These are phyloP conservation scores for Rhodotorula toruloides DNA, from an alignment of 768 basidiomycete species.

Conservation along the genomic window DNA sequence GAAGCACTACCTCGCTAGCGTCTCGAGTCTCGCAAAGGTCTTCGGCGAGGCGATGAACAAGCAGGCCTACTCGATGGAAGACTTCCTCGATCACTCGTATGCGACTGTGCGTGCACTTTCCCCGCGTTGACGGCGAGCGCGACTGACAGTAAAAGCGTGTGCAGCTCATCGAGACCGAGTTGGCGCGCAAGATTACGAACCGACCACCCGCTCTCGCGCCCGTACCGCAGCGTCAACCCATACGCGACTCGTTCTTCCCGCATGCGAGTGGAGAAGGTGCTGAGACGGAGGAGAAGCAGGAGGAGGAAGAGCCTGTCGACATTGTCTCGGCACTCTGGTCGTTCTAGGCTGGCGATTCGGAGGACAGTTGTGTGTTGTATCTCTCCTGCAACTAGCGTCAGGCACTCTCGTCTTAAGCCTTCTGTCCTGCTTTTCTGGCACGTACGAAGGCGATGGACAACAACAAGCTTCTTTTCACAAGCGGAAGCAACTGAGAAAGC, in stretches of 20 bases:
- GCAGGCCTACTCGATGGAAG: slow-evolving; percentile 80
- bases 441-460: too few species aligned
- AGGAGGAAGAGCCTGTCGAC: slow-evolving; percentile 30
- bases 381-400: too few species aligned
- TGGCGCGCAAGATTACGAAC: slow-evolving; percentile 59
- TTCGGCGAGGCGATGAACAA: slow-evolving; percentile 90
- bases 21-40: slow-evolving; percentile 81
- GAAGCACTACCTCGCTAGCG: slow-evolving; percentile 74
- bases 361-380: too few species aligned
- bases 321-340: slow-evolving; percentile 33
- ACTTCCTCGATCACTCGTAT: slow-evolving; percentile 86
- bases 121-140: background rate
- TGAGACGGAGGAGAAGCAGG: slow-evolving; percentile 28
- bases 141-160: too few species aligned
- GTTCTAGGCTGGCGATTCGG: too few species aligned
- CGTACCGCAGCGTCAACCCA: slow-evolving; percentile 35
- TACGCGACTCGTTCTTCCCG: slow-evolving; percentile 39
- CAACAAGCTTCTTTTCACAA: too few species aligned
- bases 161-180: slow-evolving; percentile 82
- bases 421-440: too few species aligned
- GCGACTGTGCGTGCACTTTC: slow-evolving; percentile 46
- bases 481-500: too few species aligned
- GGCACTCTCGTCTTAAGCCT: too few species aligned
- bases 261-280: background rate
- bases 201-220: slow-evolving; percentile 61